Evolutionary conservation across 2,329 filamentous ascomycete genomes (phyloP), one percentile per base, ranked within the genome.

Genomic region (Nemania sp.): DNA sequence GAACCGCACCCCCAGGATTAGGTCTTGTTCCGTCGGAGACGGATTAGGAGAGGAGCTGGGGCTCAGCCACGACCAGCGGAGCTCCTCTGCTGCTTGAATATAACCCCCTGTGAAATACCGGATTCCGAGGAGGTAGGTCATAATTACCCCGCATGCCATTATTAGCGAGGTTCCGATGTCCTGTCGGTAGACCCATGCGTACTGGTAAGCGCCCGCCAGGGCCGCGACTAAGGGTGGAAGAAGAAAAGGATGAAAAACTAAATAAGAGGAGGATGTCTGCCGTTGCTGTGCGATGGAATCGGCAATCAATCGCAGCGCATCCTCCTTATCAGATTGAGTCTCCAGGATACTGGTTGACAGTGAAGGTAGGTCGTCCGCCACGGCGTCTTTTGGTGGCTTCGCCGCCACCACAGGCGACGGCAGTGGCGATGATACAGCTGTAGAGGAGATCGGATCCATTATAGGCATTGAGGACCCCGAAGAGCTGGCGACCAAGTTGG

Each of bases 231-330:
- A 72, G 6, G 76, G 69, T 19, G 77, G 72, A 12, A 86, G 66
- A 44, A 77, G 75, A 20, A 81, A 68, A 0, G 82, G 83, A 71
- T 90, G 84, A 63, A 81, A 82, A 57, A 89, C 76, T 54, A 94
- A 75, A 58, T 82, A 75, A 49, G 76, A 74, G 36, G 84, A 82
- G 17, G 89, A 84, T 7, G 80, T 73, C 68, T 90, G 86, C 57
- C 88, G 84, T 76, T 94, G 91, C 72, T 96, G 88, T 30, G 90
- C 89, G 44, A 95, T 82, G 54, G 86, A 90, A 72, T 93, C 90
- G 56, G 90, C 87, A 33, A 96, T 80, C 17, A 96, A 81, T 59
- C 82, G 81, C 46, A 96, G 77, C 15, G 86, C 86, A 51, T 84
- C 79, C 59, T 84, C 73, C 67, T 86, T 84, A 68, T 91, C 87